These are phyloP conservation scores for Cicer yamashitae DNA, from an alignment of 306 rosid species.

Conservation along the genomic window DNA sequence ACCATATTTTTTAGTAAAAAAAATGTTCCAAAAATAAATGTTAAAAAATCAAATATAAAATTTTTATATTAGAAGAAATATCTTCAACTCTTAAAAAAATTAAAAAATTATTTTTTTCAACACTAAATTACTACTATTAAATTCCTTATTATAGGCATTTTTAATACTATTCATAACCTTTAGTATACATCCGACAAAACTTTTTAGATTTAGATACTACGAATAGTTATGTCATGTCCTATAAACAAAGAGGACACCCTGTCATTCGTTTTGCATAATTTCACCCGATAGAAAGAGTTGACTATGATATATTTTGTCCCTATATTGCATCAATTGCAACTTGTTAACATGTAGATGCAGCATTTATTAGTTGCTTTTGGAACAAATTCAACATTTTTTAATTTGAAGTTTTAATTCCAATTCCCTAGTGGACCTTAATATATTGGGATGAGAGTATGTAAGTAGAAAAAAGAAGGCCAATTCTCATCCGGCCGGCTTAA, in stretches of 20 bases:
- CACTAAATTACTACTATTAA: too few relatives aligned
- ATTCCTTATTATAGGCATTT: too few relatives aligned
- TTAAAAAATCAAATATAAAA: too few relatives aligned
- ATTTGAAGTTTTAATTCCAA: constrained; percentile 21
- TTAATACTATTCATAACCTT: too few relatives aligned
- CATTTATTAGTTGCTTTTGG: constrained; percentile 28
- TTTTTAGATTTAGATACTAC: neutral
- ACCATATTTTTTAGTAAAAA: too few relatives aligned
- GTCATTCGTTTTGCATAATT: constrained; percentile 36
- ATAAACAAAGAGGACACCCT: constrained; percentile 11
- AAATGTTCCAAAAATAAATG: too few relatives aligned
- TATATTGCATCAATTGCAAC: constrained; percentile 32
- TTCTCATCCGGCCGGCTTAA: constrained; percentile 28
- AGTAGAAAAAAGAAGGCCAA: neutral
- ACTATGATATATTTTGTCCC: constrained; percentile 20
- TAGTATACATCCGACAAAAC: neutral
- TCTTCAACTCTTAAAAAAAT: too few relatives aligned
- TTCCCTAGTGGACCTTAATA: constrained; percentile 24
- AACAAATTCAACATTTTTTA: constrained; percentile 14
- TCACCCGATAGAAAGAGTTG: constrained; percentile 37
- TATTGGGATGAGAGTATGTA: neutral
- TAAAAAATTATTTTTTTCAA: too few relatives aligned
- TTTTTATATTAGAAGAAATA: too few relatives aligned
- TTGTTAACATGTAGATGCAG: constrained; percentile 31
- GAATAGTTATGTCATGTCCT: neutral